Percentiles rank a stretch among this genome's conserved stretches.
Conservation (phyloP, 768 basidiomycete genomes). For the Neoboletus brunneissimus region DNA sequence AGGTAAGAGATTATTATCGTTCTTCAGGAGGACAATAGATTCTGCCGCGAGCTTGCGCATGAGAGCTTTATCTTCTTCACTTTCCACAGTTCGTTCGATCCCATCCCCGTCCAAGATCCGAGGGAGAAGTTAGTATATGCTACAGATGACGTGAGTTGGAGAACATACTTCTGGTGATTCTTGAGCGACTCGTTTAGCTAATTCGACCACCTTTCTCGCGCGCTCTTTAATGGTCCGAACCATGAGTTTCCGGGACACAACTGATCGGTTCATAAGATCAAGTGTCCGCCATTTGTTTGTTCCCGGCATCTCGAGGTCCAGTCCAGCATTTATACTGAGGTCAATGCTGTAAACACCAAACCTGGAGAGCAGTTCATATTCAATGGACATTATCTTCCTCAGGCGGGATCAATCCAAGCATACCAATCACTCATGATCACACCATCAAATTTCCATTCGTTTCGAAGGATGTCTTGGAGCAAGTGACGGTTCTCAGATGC, state of each 20-base stretch:
- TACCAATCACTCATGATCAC: slow-evolving; percentile 84
- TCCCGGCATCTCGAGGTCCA: slow-evolving; percentile 82
- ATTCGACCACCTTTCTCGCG: slow-evolving; percentile 60
- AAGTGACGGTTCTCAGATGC: slow-evolving; percentile 62
- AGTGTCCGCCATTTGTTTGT: slow-evolving; percentile 70
- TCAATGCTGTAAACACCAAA: slow-evolving; percentile 71
- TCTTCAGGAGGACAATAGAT: slow-evolving; percentile 75
- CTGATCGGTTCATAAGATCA: slow-evolving; percentile 61
- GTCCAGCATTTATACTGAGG: slow-evolving; percentile 65
- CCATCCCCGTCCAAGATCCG: slow-evolving; percentile 73
- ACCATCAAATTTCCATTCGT: slow-evolving; percentile 75
- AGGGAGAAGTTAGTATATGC: background rate
- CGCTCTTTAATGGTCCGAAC: slow-evolving; percentile 64
- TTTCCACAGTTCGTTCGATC: slow-evolving; percentile 59
- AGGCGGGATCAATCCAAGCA: background rate
- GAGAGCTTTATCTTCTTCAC: slow-evolving; percentile 56
- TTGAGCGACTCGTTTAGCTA: slow-evolving; percentile 67
- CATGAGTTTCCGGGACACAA: slow-evolving; percentile 61
- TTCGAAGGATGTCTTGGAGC: slow-evolving; percentile 58
- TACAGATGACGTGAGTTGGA: background rate
- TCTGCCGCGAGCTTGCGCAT: slow-evolving; percentile 67
- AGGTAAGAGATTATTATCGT: slow-evolving; percentile 44
- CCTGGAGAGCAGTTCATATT: slow-evolving; percentile 36
- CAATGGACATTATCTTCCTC: background rate
- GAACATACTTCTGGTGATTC: slow-evolving; percentile 60